Conservation (phyloP, 371 early-diverging fungal genomes). For the Mortierella sp. region DNA sequence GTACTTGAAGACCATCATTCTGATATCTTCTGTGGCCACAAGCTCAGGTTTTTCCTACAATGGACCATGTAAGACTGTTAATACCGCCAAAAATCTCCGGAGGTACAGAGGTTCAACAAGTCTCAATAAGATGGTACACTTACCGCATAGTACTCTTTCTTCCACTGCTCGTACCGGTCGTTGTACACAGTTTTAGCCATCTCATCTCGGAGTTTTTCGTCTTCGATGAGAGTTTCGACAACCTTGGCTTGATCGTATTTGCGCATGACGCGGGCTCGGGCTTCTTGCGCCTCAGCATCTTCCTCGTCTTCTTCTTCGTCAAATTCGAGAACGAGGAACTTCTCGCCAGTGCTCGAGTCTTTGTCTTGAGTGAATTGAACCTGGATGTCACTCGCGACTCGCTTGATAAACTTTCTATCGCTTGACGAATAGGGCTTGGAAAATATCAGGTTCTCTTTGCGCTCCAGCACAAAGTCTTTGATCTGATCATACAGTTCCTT, state of each 20-base stretch:
- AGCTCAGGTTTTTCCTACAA: constrained; percentile 76
- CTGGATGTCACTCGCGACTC: constrained; percentile 71
- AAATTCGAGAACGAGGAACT: constrained; percentile 64
- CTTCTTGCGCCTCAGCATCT: constrained; percentile 68
- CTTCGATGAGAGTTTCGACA: constrained; percentile 67
- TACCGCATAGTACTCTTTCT: constrained; percentile 76
- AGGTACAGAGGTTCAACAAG: background rate
- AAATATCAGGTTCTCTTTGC: constrained; percentile 60
- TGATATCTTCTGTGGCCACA: constrained; percentile 64
- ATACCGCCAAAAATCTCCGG: too few species aligned
- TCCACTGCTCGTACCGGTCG: constrained; percentile 70
- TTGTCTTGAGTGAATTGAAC: constrained; percentile 61
- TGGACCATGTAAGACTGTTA: too few species aligned
- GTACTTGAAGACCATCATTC: constrained; percentile 80
- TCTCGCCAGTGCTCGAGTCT: constrained; percentile 47
- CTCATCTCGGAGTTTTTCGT: constrained; percentile 55
- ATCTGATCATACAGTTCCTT: constrained; percentile 65
- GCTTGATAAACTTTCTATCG: constrained; percentile 72
- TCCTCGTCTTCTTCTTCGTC: constrained; percentile 64
- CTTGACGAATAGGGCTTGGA: constrained; percentile 57
- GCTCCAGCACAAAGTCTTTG: constrained; percentile 61
- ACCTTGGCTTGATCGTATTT: constrained; percentile 74
- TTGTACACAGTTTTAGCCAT: constrained; percentile 68
- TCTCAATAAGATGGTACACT: background rate
- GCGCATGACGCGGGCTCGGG: constrained; percentile 72